A percentile compares a stretch with the other conserved stretches of the same genome.
These are phyloP conservation scores for Colletotrichum costaricense DNA, from an alignment of 2,329 filamentous ascomycete species.

Conservation along the genomic window DNA sequence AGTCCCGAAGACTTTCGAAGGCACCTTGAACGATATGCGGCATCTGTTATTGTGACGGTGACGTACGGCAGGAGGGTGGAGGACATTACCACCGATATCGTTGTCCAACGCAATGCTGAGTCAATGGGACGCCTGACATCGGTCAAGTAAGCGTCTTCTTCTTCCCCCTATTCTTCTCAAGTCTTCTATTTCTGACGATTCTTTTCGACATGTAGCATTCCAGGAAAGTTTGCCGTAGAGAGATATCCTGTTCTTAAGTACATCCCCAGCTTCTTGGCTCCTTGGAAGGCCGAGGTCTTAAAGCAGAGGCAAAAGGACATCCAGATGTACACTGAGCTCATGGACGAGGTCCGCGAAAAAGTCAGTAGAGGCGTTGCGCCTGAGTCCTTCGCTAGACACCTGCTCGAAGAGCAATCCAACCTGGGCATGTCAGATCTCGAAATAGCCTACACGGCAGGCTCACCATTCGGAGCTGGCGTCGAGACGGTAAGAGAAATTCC, in stretches of 20 bases:
- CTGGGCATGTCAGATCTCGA: constrained; percentile 55
- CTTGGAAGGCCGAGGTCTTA: constrained; percentile 53
- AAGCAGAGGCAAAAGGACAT: constrained; percentile 47
- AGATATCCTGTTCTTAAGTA: constrained; percentile 53
- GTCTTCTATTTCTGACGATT: not conserved
- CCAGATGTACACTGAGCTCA: constrained; percentile 50
- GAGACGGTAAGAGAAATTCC: constrained; percentile 48
- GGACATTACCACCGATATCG: constrained; percentile 48
- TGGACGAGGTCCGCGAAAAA: constrained; percentile 53
- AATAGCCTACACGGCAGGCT: constrained; percentile 55
- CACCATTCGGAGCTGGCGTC: constrained; percentile 57
- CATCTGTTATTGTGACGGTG: constrained; percentile 55
- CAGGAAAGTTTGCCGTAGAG: constrained; percentile 52
- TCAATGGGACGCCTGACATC: constrained; percentile 55
- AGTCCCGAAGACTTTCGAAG: constrained; percentile 44
- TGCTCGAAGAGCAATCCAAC: constrained; percentile 52
- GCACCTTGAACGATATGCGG: constrained; percentile 50
- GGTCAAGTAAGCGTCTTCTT: constrained; percentile 46
- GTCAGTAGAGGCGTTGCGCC: constrained; percentile 44
- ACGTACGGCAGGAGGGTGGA: constrained; percentile 52
- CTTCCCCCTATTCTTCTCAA: not conserved
- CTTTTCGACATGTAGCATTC: constrained; percentile 9
- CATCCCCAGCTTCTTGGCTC: constrained; percentile 49
- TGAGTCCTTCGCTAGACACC: constrained; percentile 55
- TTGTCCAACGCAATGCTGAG: constrained; percentile 51